These are phyloP conservation scores for Papiliotrema terrestris DNA, from an alignment of 1,284 basidiomycete species.

Conservation along the genomic window DNA sequence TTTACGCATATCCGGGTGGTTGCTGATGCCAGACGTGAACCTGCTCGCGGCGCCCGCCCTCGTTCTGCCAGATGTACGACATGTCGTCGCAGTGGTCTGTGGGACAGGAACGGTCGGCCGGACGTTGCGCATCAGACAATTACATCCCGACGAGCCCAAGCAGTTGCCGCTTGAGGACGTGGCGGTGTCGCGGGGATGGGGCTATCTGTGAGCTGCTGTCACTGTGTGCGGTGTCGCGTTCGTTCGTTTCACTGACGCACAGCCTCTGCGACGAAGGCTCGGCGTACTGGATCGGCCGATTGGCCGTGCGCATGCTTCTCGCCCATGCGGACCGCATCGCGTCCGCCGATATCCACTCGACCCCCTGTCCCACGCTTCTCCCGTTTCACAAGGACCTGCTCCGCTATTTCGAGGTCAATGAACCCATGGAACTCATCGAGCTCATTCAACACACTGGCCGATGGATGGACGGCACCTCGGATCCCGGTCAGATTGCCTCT, in stretches of 20 bases:
- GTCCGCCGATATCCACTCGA: conserved; percentile 24
- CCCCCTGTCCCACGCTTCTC: conserved; percentile 14
- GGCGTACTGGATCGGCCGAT: conserved; percentile 41
- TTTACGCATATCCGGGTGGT: too few species aligned
- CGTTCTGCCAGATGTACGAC: conserved; percentile 20
- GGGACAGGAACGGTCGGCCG: conserved; percentile 42
- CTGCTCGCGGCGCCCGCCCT: conserved; percentile 42
- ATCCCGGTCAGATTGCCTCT: conserved; percentile 29
- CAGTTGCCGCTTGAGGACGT: conserved; percentile 34
- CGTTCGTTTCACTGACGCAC: not conserved
- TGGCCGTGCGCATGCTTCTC: conserved; percentile 35
- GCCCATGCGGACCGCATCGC: conserved; percentile 29
- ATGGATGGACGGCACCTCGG: conserved; percentile 13
- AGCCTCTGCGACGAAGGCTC: conserved; percentile 43
- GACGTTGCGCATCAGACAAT: conserved; percentile 25
- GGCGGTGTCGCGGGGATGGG: conserved; percentile 38
- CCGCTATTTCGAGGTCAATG: conserved; percentile 30
- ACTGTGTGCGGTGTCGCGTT: not conserved
- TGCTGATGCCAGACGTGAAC: conserved; percentile 35
- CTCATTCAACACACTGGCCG: conserved; percentile 29
- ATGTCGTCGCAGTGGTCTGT: conserved; percentile 37
- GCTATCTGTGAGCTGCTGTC: conserved; percentile 28
- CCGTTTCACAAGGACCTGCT: conserved; percentile 37
- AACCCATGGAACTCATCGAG: conserved; percentile 36
- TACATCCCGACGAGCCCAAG: not conserved